Conservation (phyloP, 2,329 filamentous ascomycete genomes). For the Tolypocladium tropicale region DNA sequence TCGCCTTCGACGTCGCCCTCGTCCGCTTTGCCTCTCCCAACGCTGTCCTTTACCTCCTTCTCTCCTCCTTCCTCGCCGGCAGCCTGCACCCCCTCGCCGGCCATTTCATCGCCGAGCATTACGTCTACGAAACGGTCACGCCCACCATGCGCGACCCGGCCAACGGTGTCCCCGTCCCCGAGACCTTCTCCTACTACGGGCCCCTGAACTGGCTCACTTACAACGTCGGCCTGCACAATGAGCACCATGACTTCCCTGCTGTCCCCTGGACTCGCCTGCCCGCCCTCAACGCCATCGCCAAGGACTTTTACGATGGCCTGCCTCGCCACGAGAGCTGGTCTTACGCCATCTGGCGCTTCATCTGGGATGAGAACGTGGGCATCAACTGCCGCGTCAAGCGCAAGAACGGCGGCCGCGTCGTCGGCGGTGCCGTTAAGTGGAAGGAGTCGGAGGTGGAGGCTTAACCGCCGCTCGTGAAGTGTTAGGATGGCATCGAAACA, state of each 20-base stretch:
- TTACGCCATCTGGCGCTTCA: slow-evolving; percentile 91
- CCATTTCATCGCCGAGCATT: slow-evolving; percentile 98
- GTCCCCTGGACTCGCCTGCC: slow-evolving; percentile 88
- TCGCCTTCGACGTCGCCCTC: slow-evolving; percentile 66
- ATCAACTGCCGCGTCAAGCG: slow-evolving; percentile 91
- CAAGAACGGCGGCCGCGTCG: slow-evolving; percentile 59
- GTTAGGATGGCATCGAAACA: neutral
- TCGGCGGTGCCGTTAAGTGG: slow-evolving; percentile 46
- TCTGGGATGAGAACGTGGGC: slow-evolving; percentile 80
- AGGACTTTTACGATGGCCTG: slow-evolving; percentile 84
- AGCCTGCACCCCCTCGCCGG: slow-evolving; percentile 89
- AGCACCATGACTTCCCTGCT: slow-evolving; percentile 97
- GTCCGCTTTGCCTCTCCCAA: slow-evolving; percentile 49
- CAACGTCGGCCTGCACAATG: slow-evolving; percentile 96
- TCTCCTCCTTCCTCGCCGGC: slow-evolving; percentile 88
- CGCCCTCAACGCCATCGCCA: slow-evolving; percentile 65
- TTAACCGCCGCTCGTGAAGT: slow-evolving; percentile 19
- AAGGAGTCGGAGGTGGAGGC: slow-evolving; percentile 60
- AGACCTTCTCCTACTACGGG: slow-evolving; percentile 97
- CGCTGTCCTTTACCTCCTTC: slow-evolving; percentile 70
- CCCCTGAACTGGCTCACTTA: slow-evolving; percentile 86
- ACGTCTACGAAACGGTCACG: slow-evolving; percentile 61
- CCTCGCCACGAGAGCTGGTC: slow-evolving; percentile 86
- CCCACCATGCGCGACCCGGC: slow-evolving; percentile 44
- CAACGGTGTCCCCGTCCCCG: slow-evolving; percentile 61